Conservation (phyloP, 1,139 yeast species). For the Sugiyamaella sp. region DNA sequence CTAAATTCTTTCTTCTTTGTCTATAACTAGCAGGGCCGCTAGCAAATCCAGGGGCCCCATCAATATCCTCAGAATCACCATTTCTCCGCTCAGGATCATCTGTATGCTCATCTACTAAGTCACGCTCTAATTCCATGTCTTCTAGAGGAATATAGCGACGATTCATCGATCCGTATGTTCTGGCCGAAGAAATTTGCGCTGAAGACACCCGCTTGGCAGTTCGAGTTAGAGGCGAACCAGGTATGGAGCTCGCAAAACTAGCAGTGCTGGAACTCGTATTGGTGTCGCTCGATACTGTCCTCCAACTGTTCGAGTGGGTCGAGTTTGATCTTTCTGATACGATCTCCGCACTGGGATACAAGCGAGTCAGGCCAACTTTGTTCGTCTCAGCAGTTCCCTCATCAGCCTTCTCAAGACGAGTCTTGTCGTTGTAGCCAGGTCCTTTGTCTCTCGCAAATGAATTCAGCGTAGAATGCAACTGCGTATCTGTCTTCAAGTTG, state of each 20-base stretch:
- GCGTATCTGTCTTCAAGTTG: background rate
- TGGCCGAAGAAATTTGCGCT: slow-evolving; percentile 2
- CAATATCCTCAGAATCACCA: background rate
- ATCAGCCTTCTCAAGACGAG: background rate
- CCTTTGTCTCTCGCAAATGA: background rate
- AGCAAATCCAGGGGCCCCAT: background rate
- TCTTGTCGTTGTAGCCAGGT: background rate
- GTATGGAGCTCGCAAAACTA: background rate
- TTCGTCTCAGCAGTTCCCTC: background rate
- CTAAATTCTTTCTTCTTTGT: background rate
- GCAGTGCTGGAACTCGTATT: background rate
- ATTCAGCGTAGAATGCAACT: background rate
- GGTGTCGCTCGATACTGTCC: background rate
- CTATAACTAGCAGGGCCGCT: background rate
- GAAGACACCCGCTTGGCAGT: slow-evolving; percentile 6
- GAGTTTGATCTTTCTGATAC: background rate
- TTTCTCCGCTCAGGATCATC: background rate
- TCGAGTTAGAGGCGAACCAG: slow-evolving; percentile 8
- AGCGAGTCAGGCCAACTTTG: background rate
- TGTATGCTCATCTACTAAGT: background rate
- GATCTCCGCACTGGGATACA: background rate
- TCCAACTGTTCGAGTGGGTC: background rate
- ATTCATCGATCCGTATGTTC: slow-evolving; percentile 8
- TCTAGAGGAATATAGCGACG: slow-evolving; percentile 16
- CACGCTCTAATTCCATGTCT: background rate